Percentiles rank a stretch among this genome's conserved stretches.
Conservation (phyloP, 2,329 filamentous ascomycete species). For the Aspergillus ibericus region DNA sequence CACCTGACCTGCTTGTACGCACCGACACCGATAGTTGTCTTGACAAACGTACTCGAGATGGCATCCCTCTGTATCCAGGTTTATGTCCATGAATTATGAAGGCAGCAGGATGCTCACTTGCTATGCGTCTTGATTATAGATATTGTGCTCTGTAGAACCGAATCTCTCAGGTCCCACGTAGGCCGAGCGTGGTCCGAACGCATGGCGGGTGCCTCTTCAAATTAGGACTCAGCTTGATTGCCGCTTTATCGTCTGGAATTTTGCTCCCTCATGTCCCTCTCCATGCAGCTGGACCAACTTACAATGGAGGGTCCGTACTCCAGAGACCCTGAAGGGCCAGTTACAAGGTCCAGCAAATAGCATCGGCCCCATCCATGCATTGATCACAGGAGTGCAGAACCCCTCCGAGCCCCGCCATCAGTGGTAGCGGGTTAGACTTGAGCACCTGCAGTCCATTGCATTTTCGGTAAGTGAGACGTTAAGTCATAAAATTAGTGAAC, state of each 20-base stretch:
- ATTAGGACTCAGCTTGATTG: neutral
- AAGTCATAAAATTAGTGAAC: neutral
- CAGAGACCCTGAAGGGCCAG: neutral
- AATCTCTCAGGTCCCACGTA: neutral
- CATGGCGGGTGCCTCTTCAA: neutral
- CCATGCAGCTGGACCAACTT: neutral
- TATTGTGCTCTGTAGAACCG: neutral
- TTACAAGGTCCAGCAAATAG: neutral
- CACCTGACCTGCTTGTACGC: neutral
- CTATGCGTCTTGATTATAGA: neutral
- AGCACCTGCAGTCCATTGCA: neutral
- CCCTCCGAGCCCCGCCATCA: constrained; percentile 1
- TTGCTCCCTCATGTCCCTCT: neutral
- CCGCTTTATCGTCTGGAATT: too few relatives aligned
- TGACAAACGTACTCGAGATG: neutral
- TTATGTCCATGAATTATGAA: neutral
- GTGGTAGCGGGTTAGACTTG: neutral
- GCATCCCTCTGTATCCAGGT: neutral
- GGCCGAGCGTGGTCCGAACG: neutral
- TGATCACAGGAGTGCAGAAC: neutral
- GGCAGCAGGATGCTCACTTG: neutral
- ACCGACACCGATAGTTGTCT: neutral
- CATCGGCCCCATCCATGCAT: constrained; percentile 1
- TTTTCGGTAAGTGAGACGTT: neutral
- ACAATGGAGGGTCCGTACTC: neutral